Evolutionary conservation across 495 filamentous ascomycete genomes (phyloP), one percentile per base, ranked within the genome.

Genomic region (Corynascus novoguineensis): DNA sequence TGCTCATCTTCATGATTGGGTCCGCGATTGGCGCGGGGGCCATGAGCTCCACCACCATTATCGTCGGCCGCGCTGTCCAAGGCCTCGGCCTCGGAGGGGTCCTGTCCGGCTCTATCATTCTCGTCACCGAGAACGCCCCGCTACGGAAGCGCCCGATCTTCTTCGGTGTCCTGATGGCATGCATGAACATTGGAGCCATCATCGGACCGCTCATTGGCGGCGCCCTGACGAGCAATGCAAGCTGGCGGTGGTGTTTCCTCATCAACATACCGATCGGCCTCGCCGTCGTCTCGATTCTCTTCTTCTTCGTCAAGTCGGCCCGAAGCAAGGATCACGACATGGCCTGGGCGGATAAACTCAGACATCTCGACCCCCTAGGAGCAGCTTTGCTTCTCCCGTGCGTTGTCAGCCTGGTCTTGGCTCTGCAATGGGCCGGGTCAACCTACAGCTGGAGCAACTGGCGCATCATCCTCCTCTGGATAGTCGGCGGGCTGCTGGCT

Each of bases 141-240:
- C 61, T 77, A 0, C 40, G 58, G 8, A 73, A 60, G 14, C 69
- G 76, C 11, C 70, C 74, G 5, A 19, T 75, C 3, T 73, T 64
- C 42, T 48, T 62, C 9, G 73, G 72, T 15, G 34, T 71, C 1
- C 53, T 72, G 29, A 67, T 67, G 3, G 67, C 61, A 27, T 65
- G 74, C 71, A 89, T 81, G 62, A 87, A 83, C 5, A 74, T 92
- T 54, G 83, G 87, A 0, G 81, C 76, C 57, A 81, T 89, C 5
- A 77, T 81, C 32, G 87, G 85, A 12, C 73, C 74, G 5, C 31
- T 74, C 1, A 50, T 83, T 0, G 80, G 78, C 11, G 79, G 79
- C 5, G 75, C 66, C 2, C 79, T 83, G 51, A 79, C 78, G 0
- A 66, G 72, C 4, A 55, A 63, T 6, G 44, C 63, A 12, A 67